Percentiles rank a stretch among this genome's conserved stretches.
These are phyloP conservation scores for Carex scoparia DNA, from an alignment of 176 grass and related monocot species.

Conservation along the genomic window DNA sequence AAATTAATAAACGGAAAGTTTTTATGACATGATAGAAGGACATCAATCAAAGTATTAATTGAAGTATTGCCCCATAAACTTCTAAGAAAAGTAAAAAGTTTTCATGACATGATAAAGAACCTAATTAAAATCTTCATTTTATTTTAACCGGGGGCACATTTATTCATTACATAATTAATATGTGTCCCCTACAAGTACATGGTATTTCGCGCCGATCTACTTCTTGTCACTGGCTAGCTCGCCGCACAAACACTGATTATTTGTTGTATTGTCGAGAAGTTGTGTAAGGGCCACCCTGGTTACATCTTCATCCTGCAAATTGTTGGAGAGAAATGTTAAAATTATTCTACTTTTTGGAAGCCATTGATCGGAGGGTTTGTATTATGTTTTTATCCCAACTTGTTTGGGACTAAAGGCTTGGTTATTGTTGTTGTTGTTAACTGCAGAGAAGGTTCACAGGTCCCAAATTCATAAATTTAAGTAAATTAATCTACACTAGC, in stretches of 20 bases:
- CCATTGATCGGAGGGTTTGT: background rate
- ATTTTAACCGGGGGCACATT: background rate
- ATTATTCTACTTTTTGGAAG: background rate
- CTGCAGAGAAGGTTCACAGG: background rate
- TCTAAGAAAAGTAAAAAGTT: background rate
- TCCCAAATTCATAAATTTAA: background rate
- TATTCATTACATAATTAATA: slow-evolving; percentile 1
- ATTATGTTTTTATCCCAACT: too few relatives aligned
- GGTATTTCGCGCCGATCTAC: background rate
- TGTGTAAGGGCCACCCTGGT: background rate
- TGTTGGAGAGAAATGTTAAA: background rate
- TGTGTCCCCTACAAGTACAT: background rate
- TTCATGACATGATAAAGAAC: background rate
- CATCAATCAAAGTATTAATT: background rate
- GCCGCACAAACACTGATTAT: background rate
- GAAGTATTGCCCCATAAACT: background rate
- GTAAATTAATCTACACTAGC: background rate
- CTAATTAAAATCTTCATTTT: background rate
- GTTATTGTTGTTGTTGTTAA: too few relatives aligned
- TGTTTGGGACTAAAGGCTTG: too few relatives aligned
- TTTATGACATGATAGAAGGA: background rate
- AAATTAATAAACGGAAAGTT: background rate
- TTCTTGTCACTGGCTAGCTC: background rate
- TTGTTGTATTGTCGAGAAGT: background rate
- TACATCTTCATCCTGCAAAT: background rate